Evolutionary conservation across 768 basidiomycete genomes (phyloP), one percentile per base, ranked within the genome.

Genomic region (Amanita exitialis): DNA sequence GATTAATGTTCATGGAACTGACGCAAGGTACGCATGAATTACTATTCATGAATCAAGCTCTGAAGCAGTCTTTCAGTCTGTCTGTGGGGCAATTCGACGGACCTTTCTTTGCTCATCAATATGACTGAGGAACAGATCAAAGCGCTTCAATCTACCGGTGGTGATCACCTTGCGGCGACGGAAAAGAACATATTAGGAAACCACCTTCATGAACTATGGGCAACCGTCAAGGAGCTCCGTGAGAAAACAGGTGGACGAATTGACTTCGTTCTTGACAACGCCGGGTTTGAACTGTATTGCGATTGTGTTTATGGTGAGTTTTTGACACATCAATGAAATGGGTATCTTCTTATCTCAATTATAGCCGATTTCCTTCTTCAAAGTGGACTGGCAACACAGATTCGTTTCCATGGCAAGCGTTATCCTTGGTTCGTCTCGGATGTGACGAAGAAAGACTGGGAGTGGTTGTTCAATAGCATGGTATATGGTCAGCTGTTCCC

Each of bases 81-180:
- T 62, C 75, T 95, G 10, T 96, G 93, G 93, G 94, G 94, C 13
- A 96, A 97, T 68, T 92, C 93, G 7, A 97, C 94, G 45, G 94
- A 96, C 66, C 74, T 96, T 45, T 95, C 92, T 2, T 76, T 97
- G 34, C 75, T 96, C 53, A 97, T 96, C 66, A 90, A 97, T 69
- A 95, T 96, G 93, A 88, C 88, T 6, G 94, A 97, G 67, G 93
- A 96, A 27, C 93, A 96, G 65, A 96, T 97, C 69, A 93, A 92
- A 64, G 79, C 85, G 42, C 75, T 96, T n/a, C 94, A 97, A 63
- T 93, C 92, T 12, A 95, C 93, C 15, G 94, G 93, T 9, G 91
- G 92, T n/a, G 94, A 92, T 42, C 82, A 90, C 54, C 82, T 97
- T 41, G 93, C 93, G 2, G 90, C 91, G 1, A 93, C 94, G 1